Base-by-base conservation (phyloP, 805 yeast genomes). In the Huiozyma sinensis region DNA sequence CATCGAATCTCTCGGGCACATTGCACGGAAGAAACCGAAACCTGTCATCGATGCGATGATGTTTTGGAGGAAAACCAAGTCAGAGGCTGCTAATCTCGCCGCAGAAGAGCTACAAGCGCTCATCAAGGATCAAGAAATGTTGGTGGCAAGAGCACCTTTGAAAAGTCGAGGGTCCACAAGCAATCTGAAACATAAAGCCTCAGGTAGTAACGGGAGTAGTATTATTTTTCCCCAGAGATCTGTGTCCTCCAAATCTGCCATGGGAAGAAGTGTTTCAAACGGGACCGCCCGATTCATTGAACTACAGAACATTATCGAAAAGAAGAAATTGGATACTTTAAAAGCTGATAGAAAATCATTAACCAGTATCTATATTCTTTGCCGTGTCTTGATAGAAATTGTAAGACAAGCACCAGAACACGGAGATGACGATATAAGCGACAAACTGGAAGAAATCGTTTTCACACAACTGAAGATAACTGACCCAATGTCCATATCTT, bases 41-140 rank as follows among this genome's bases (percentile, higher is more conserved):
- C 95, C 96, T 0, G 96, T 92, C 1, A 88, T 94, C 32, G 99
- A 92, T 61, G 87, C 95, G 6, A 95, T 92, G 47, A 89, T 92
- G 97, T 89, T 85, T 59, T 92, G 99, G 99, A 74, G 97, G 47
- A 86, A 90, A 60, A 78, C 90, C 1, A 92, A 92, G 61, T 80
- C 94, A 10, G 97, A 90, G 54, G 81, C 83, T 3, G 86, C 95
- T 2, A 75, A 77, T 29, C 67, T 74, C 62, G 78, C 83, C 1
- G 72, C 79, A 4, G 70, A 76, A 13, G 72, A 71, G 36, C 69
- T 73, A 11, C 79, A 75, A 41, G 69, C 60, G 44, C 67, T 69
- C 2, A 35, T 66, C 7, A 63, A 58, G 49, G 68, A 64, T 11
- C 60, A 64, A 36, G 67, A 63, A 38, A 33, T 6, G 17, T 39